Evolutionary conservation across 1,284 basidiomycete genomes (phyloP), one percentile per base, ranked within the genome.

Genomic region (Austropuccinia psidii): DNA sequence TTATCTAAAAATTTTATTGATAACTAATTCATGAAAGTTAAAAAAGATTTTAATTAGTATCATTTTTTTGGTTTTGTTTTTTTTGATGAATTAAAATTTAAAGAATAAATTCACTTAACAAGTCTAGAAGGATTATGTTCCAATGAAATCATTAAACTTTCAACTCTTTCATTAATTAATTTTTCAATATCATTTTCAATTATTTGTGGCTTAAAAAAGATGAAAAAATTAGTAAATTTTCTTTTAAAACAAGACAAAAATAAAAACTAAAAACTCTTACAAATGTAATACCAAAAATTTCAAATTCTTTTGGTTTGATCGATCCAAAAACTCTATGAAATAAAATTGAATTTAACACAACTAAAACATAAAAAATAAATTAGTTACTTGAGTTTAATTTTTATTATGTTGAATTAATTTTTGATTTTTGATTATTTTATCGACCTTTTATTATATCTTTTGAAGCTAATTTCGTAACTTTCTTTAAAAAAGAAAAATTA

Each of bases 111-210:
- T 31, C 17, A 70, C 43, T 61, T 55, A 43, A n/a, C 52, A 45
- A 11, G 68, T 31, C 29, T n/a, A n/a, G n/a, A n/a, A n/a, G n/a
- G n/a, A n/a, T 70, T 50, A 17, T 60, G 57, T 21, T 70, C 68
- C 21, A 70, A 61, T 24, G 43, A 41, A 4, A 35, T 31, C 8
- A 45, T 43, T 29, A 58, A 43, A 29, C 39, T 58, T 17, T 70
- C 57, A 41, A 47, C 39, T 35, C 45, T 43, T 27, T 70, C 43
- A 19, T 49, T 43, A 35, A 70, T 47, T 17, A 70, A 24, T n/a
- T 35, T 9, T 47, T 70, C 68, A 21, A 57, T 70, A 13, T 60
- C 68, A 15, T 55, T n/a, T 49, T 70, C 55, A 45, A 61, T 33
- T 0, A 70, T 57, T 27, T 70, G 41, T 13, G 68, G 68, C 68